These are phyloP conservation scores for Boletellus ananas DNA, from an alignment of 768 basidiomycete species.

Conservation along the genomic window DNA sequence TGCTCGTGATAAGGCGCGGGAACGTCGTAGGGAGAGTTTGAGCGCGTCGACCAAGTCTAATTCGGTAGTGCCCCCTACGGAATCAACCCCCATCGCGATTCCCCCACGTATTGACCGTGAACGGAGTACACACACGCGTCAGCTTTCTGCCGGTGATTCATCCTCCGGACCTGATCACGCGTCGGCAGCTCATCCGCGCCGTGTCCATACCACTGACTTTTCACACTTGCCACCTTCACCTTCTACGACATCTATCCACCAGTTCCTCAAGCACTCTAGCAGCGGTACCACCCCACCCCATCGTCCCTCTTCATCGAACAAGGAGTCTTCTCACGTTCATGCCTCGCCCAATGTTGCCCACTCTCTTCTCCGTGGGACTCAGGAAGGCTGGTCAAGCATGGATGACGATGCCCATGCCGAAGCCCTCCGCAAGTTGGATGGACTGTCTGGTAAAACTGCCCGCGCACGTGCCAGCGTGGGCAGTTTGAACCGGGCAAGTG, in stretches of 20 bases:
- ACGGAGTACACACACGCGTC: constrained; percentile 52
- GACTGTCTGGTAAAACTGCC: constrained; percentile 71
- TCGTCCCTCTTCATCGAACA: constrained; percentile 36
- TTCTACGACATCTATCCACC: constrained; percentile 84
- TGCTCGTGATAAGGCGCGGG: constrained; percentile 45
- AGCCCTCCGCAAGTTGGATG: constrained; percentile 90
- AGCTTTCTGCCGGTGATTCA: constrained; percentile 65
- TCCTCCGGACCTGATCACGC: constrained; percentile 49
- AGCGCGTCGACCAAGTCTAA: constrained; percentile 38
- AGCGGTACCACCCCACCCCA: constrained; percentile 36
- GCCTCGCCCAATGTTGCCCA: constrained; percentile 71
- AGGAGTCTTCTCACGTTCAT: constrained; percentile 38
- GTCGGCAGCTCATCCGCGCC: constrained; percentile 49
- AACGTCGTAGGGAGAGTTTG: constrained; percentile 52
- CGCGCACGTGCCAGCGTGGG: constrained; percentile 74
- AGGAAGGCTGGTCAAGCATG: constrained; percentile 85
- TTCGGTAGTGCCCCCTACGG: constrained; percentile 6
- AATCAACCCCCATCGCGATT: constrained; percentile 23
- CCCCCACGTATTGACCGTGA: constrained; percentile 26
- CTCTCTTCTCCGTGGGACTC: constrained; percentile 79
- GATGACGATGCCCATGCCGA: constrained; percentile 89
- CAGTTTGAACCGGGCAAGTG: constrained; percentile 62
- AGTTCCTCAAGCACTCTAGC: constrained; percentile 62
- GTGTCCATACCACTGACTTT: constrained; percentile 71
- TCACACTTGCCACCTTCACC: constrained; percentile 90